These are phyloP conservation scores for Kluyveromyces siamensis DNA, from an alignment of 805 yeast species.

Conservation along the genomic window DNA sequence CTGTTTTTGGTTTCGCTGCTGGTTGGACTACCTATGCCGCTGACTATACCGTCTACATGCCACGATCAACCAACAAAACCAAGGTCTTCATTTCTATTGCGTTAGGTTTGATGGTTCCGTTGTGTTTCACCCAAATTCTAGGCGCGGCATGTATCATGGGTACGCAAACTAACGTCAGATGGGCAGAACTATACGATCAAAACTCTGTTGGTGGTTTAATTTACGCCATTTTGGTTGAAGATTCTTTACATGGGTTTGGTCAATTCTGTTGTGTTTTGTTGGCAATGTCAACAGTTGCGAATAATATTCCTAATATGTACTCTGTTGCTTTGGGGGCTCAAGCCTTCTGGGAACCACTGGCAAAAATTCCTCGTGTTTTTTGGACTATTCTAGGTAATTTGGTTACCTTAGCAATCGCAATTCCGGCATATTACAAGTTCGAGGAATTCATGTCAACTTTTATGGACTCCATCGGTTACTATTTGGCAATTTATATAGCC, in stretches of 20 bases:
- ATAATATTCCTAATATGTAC: slow-evolving; percentile 91
- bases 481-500: slow-evolving; percentile 76
- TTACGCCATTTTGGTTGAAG: slow-evolving; percentile 64
- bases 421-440: slow-evolving; percentile 78
- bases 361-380: slow-evolving; percentile 67
- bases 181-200: slow-evolving; percentile 41
- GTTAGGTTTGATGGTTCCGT: slow-evolving; percentile 57
- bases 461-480: slow-evolving; percentile 88
- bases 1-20: slow-evolving; percentile 80
- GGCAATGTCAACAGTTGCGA: slow-evolving; percentile 80
- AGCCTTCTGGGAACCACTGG: slow-evolving; percentile 68
- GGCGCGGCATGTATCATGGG: slow-evolving; percentile 87
- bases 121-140: slow-evolving; percentile 61
- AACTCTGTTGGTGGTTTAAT: slow-evolving; percentile 75
- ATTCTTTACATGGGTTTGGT: slow-evolving; percentile 83
- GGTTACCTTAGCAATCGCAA: slow-evolving; percentile 74
- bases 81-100: slow-evolving; percentile 58
- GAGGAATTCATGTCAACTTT: slow-evolving; percentile 68
- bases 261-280: slow-evolving; percentile 79
- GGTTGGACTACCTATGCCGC: slow-evolving; percentile 94
- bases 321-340: slow-evolving; percentile 84
- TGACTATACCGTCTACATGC: slow-evolving; percentile 86
- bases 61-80: slow-evolving; percentile 46
- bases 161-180: slow-evolving; percentile 35
- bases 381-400: slow-evolving; percentile 78